A percentile compares a stretch with the other conserved stretches of the same genome.
Conservation (phyloP, 805 yeast genomes). For the Candida succiphila region DNA sequence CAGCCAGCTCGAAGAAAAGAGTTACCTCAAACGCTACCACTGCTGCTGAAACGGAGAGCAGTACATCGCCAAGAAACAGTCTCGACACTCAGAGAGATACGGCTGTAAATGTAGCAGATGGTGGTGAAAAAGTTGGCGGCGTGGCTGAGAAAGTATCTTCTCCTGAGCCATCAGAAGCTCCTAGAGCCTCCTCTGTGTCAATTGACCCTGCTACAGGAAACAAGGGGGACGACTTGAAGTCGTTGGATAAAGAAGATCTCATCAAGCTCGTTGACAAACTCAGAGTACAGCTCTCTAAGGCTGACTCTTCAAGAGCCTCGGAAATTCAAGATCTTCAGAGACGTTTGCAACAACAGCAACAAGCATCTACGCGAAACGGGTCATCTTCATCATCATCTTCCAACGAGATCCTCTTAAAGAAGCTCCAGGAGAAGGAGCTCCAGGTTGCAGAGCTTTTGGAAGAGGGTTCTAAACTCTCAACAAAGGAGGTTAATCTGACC, state of each 20-base stretch:
- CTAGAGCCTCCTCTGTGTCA: not conserved
- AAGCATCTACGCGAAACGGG: too few species aligned
- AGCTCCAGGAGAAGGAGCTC: constrained; percentile 40
- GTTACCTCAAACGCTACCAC: constrained; percentile 1
- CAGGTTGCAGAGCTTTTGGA: constrained; percentile 55
- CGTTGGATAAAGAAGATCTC: constrained; percentile 2
- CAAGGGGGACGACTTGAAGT: not conserved
- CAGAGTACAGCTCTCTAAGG: not conserved
- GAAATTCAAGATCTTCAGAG: constrained; percentile 2
- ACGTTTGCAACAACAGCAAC: not conserved
- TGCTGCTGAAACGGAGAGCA: not conserved
- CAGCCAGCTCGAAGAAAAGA: constrained; percentile 45
- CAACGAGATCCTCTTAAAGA: constrained; percentile 14
- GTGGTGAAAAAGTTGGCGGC: not conserved
- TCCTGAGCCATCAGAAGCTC: not conserved
- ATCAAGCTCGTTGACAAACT: not conserved
- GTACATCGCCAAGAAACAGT: not conserved
- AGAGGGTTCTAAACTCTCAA: constrained; percentile 69
- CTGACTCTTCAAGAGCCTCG: not conserved
- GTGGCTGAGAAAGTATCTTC: not conserved
- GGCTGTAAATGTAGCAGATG: not conserved
- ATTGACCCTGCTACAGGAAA: not conserved
- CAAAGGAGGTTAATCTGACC: constrained; percentile 58
- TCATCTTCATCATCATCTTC: not conserved
- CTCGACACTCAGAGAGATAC: not conserved